Conservation (phyloP, 441 rosid species). For the Jatropha podagrica region DNA sequence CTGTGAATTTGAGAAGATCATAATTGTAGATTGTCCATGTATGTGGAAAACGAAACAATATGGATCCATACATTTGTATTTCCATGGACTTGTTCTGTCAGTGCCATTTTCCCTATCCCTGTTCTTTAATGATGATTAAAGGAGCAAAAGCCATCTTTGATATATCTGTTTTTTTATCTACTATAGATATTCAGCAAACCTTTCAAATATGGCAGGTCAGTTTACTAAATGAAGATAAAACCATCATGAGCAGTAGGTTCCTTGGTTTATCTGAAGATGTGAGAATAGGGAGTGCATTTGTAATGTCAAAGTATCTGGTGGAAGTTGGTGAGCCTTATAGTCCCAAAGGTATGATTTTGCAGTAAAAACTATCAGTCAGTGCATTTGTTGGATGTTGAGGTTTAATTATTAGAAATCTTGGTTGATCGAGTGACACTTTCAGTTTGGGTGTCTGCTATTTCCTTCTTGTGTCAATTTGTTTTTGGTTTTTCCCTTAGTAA, state of each 20-base stretch:
- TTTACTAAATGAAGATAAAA: conserved; percentile 15
- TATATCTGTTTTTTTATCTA: neutral
- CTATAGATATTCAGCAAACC: neutral
- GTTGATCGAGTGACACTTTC: neutral
- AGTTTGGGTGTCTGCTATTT: neutral
- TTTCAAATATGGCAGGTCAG: neutral
- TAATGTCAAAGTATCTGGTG: conserved; percentile 8
- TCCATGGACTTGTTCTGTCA: neutral
- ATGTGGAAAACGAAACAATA: neutral
- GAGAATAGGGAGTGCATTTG: neutral
- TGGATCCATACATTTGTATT: neutral
- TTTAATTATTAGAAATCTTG: neutral
- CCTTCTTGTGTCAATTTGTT: neutral
- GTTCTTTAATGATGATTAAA: neutral
- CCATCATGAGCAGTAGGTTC: conserved; percentile 10
- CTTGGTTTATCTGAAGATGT: conserved; percentile 16
- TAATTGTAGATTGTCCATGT: neutral
- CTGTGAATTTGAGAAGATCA: neutral
- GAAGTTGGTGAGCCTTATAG: conserved; percentile 15
- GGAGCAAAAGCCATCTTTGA: too few species aligned
- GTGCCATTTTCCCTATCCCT: neutral
- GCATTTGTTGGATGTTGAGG: neutral
- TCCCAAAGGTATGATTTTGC: conserved; percentile 5
- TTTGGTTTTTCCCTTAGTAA: neutral
- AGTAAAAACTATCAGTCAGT: neutral